These are phyloP conservation scores for Rhizopus delemar DNA, from an alignment of 371 early-diverging fungal species.

Conservation along the genomic window DNA sequence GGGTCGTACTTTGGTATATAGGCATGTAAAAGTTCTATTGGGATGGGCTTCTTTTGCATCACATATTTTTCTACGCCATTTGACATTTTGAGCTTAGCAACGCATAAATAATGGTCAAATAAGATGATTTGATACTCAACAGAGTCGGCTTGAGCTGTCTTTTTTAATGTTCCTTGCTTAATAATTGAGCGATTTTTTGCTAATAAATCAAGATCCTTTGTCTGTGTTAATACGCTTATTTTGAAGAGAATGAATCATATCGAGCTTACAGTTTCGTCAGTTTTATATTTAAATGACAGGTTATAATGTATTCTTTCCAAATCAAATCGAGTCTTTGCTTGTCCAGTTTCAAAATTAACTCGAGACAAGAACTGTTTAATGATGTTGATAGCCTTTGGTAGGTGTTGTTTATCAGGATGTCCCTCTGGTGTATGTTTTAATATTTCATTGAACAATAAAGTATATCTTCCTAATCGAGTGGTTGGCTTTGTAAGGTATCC, in stretches of 20 bases:
- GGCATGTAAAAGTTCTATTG: constrained; percentile 64
- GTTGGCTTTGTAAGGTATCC: constrained; percentile 85
- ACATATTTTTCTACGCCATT: constrained; percentile 35
- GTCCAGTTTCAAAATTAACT: constrained; percentile 46
- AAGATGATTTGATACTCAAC: constrained; percentile 62
- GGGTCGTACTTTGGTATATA: constrained; percentile 18
- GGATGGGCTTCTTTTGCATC: constrained; percentile 66
- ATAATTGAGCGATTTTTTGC: constrained; percentile 32
- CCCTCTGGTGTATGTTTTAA: constrained; percentile 79
- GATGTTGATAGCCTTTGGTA: constrained; percentile 71
- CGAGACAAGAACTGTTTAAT: constrained; percentile 72
- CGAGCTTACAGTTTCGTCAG: constrained; percentile 38
- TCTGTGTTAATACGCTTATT: too few species aligned
- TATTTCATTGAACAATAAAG: constrained; percentile 86
- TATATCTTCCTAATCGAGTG: constrained; percentile 86
- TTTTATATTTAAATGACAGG: constrained; percentile 48
- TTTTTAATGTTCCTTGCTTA: constrained; percentile 49
- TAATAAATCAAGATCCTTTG: constrained; percentile 39
- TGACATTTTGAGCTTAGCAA: constrained; percentile 38
- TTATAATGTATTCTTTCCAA: constrained; percentile 42
- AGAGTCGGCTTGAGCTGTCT: constrained; percentile 53
- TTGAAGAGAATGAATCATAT: background rate
- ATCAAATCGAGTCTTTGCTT: constrained; percentile 43
- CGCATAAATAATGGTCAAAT: constrained; percentile 44
- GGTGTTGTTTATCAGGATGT: constrained; percentile 76